Percentiles rank a stretch among this genome's conserved stretches.
phyloP scores from a whole-genome alignment of 179 eudicot genomes.

The Beta corolliflora region DNA sequence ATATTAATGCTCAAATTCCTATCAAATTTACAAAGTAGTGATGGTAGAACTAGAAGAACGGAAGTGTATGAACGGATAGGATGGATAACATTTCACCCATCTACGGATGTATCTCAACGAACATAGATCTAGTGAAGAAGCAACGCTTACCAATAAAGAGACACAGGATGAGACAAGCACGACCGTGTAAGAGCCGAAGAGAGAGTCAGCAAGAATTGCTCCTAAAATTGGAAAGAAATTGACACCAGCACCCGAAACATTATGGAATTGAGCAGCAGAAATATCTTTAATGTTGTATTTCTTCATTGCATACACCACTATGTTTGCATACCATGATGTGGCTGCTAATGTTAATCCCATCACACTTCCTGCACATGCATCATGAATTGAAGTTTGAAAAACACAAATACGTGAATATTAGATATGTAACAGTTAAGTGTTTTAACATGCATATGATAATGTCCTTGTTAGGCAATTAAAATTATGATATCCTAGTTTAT shows the following conservation, averaged over 20 bases:
- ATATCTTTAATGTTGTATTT: constrained; percentile 46
- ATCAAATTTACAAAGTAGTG: no score
- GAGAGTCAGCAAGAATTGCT: constrained; percentile 56
- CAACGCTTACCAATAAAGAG: constrained; percentile 38
- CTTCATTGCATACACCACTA: constrained; percentile 49
- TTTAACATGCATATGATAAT: no score
- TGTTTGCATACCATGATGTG: constrained; percentile 39
- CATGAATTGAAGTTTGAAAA: background rate
- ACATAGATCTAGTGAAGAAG: background rate
- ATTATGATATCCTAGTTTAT: no score
- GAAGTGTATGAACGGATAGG: no score
- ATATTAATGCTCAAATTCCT: no score
- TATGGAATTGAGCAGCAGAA: constrained; percentile 49
- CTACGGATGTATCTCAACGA: no score
- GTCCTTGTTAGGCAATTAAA: no score
- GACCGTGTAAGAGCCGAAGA: constrained; percentile 43
- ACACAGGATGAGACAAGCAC: constrained; percentile 31
- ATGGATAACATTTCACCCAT: no score
- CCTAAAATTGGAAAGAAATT: constrained; percentile 47
- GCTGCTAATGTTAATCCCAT: constrained; percentile 35
- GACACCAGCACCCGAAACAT: constrained; percentile 45
- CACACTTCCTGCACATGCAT: constrained; percentile 26
- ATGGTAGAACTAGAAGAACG: no score
- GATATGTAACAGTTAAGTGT: no score
- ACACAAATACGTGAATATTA: no score